Percentiles rank a stretch among this genome's conserved stretches.
Evolutionary conservation across 148 eudicot species (phyloP).

Genomic region (Silene conica): DNA sequence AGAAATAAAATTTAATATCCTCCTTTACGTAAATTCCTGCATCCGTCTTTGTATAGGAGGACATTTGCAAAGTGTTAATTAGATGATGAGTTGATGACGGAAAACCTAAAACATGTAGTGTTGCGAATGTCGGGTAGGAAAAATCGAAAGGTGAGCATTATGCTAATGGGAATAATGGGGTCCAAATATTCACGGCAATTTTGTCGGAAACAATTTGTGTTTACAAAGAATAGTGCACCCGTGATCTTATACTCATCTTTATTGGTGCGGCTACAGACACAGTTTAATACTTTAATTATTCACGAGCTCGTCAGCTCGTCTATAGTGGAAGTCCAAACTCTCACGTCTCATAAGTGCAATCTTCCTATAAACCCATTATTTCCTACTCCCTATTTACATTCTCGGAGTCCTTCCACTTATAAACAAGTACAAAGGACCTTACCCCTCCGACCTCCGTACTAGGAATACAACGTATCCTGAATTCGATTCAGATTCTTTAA

Average conservation of each 20-base stretch:
- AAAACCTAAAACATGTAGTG: neutral
- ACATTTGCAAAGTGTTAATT: no score
- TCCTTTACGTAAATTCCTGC: no score
- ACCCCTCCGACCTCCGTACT: no score
- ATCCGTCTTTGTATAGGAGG: no score
- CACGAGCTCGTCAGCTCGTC: constrained; percentile 19
- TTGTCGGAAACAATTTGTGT: constrained; percentile 2
- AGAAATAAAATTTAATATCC: no score
- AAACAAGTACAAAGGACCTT: no score
- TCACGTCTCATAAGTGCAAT: neutral
- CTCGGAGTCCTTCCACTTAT: no score
- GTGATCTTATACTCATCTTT: constrained; percentile 3
- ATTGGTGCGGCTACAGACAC: neutral
- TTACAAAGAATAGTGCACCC: constrained; percentile 20
- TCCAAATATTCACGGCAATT: constrained; percentile 6
- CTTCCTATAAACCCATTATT: neutral
- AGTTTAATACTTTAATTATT: constrained; percentile 2
- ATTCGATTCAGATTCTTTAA: no score
- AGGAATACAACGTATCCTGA: no score
- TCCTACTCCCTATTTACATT: no score
- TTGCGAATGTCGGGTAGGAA: neutral
- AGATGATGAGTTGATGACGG: no score
- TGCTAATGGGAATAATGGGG: neutral
- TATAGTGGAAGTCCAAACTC: neutral
- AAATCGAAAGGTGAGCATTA: neutral